Base-by-base conservation (phyloP, 2,329 filamentous ascomycete genomes). In the Exophiala sp. region DNA sequence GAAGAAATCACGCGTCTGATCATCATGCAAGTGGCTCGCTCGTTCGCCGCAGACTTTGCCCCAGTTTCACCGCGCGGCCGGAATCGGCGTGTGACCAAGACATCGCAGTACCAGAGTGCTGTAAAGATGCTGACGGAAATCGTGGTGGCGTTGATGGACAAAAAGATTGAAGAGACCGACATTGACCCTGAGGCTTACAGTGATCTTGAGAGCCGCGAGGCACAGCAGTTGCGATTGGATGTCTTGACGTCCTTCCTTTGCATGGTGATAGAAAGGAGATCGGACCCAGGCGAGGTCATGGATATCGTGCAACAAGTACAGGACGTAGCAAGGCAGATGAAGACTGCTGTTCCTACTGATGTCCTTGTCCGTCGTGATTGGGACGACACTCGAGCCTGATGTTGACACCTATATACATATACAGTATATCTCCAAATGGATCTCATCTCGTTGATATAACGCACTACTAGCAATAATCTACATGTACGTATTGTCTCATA, bases 1-100 rank as follows among this genome's bases (percentile, higher is more conserved):
- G 66, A 72, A 43, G 65, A 66, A 18, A 76, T 73, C 9, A 70
- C 66, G 18, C 72, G 72, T 11, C 66, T 73, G 55, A 66, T 79
- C 48, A 63, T 75, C 23, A 65, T 77, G 30, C 72, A 76, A 56
- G 65, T 79, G 35, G 70, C 74, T 14, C 69, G 73, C 3, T 63
- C 66, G 35, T 63, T 71, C 38, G 65, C 68, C 11, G 64, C 63
- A n/a, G 66, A 55, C 45, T 52, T 66, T 4, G 65, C 65, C 37
- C 27, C 40, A 6, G 27, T 14, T 14, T 37, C 45, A 5, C 16
- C 48, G 14, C 40, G 48, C 14, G 48, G 43, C 9, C 40, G 50
- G 7, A 43, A 46, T 22, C 30, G 45, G 37, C 48, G 52, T 4
- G 32, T 37, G 21, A 37, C 45, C 22, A 55, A 48, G 42, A 51